Conservation (phyloP, 1,284 basidiomycete species). For the Ceratobasidium sp. region DNA sequence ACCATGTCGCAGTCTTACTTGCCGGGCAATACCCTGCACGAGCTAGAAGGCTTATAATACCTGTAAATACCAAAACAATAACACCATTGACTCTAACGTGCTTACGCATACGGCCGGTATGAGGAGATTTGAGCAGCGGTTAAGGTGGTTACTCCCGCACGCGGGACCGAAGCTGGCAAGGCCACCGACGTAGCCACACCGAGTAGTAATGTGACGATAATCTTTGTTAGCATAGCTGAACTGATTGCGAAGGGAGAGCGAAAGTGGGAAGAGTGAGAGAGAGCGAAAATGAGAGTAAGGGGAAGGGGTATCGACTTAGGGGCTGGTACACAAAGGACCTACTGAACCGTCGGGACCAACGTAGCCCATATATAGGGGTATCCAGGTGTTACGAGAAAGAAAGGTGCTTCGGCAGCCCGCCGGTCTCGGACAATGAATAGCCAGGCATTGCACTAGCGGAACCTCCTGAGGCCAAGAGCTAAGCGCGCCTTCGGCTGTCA, state of each 20-base stretch:
- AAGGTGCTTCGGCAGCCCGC: neutral
- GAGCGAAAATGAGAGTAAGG: neutral
- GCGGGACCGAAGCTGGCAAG: constrained; percentile 26
- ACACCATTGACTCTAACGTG: too few species aligned
- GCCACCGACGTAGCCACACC: constrained; percentile 29
- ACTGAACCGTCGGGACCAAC: neutral
- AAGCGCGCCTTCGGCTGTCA: constrained; percentile 24
- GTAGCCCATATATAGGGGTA: neutral
- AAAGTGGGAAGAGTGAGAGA: neutral
- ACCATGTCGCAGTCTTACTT: constrained; percentile 40
- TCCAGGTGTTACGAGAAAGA: neutral
- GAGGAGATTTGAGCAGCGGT: constrained; percentile 29
- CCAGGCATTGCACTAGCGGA: neutral
- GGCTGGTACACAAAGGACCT: constrained; percentile 3
- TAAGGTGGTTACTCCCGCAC: constrained; percentile 20
- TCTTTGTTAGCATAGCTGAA: constrained; percentile 8
- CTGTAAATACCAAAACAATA: neutral
- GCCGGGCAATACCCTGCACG: constrained; percentile 44
- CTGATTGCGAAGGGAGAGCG: neutral
- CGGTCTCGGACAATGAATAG: constrained; percentile 23
- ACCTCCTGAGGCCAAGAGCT: constrained; percentile 22
- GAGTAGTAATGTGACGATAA: constrained; percentile 8
- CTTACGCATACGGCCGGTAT: constrained; percentile 32
- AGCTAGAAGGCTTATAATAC: constrained; percentile 14
- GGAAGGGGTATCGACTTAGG: neutral